Evolutionary conservation across 1,284 basidiomycete species (phyloP).

Genomic region (Rhodotorula glutinis): DNA sequence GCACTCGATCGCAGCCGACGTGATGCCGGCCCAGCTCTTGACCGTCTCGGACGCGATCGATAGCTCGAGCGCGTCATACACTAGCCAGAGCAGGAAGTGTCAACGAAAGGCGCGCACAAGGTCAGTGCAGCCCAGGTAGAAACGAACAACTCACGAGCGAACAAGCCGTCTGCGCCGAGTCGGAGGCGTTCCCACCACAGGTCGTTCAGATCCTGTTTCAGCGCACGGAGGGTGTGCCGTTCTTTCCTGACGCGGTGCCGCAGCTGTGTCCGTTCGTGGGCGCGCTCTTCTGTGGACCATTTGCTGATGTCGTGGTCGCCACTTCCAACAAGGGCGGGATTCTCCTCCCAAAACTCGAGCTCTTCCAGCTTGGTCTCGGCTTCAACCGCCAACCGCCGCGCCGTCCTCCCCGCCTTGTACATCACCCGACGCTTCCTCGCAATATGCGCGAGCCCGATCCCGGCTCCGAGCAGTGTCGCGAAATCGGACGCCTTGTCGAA

Average conservation of each 20-base stretch:
- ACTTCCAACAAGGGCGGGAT: neutral
- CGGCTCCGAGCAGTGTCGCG: constrained; percentile 4
- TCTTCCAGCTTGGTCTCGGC: constrained; percentile 19
- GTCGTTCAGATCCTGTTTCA: constrained; percentile 8
- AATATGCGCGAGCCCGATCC: constrained; percentile 1
- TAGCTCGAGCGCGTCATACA: constrained; percentile 30
- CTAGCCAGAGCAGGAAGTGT: neutral
- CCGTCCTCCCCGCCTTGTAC: neutral
- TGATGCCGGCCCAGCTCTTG: constrained; percentile 7
- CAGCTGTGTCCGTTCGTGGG: constrained; percentile 4
- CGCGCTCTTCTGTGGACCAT: neutral
- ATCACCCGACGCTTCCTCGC: neutral
- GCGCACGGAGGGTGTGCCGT: constrained; percentile 2
- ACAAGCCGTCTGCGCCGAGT: constrained; percentile 21
- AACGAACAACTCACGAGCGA: constrained; percentile 13
- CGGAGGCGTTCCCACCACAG: constrained; percentile 25
- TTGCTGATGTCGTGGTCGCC: neutral
- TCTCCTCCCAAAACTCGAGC: constrained; percentile 21
- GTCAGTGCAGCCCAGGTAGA: neutral
- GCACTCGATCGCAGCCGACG: constrained; percentile 19
- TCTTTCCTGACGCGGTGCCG: constrained; percentile 11
- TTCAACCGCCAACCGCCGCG: neutral
- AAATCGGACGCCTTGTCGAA: constrained; percentile 17
- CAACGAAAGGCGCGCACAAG: neutral
- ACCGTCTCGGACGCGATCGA: constrained; percentile 8